Conservation (phyloP, 768 basidiomycete species). For the Candolleomyces eurysporus region DNA sequence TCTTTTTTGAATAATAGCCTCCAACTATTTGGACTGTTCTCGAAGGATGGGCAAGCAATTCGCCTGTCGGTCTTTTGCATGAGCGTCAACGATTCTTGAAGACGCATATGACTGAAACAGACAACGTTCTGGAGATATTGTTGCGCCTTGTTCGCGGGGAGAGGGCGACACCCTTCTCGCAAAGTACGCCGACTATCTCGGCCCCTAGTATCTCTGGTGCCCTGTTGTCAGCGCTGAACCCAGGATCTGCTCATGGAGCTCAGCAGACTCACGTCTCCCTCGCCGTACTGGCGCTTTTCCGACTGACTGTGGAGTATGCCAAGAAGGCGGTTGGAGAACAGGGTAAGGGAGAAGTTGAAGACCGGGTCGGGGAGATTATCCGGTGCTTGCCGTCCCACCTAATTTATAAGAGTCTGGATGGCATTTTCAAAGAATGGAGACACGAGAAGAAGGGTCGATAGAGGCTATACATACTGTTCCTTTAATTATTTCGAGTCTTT, state of each 20-base stretch:
- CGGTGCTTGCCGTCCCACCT: slow-evolving; percentile 83
- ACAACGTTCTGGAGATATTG: slow-evolving; percentile 91
- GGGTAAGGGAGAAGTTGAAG: slow-evolving; percentile 71
- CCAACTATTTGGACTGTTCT: slow-evolving; percentile 91
- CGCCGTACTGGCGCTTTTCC: slow-evolving; percentile 88
- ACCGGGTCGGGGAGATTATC: slow-evolving; percentile 84
- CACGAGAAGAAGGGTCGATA: slow-evolving; percentile 73
- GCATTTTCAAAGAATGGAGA: slow-evolving; percentile 92
- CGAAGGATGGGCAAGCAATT: slow-evolving; percentile 87
- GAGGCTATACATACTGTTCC: not conserved
- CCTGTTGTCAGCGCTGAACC: slow-evolving; percentile 64
- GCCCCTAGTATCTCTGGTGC: slow-evolving; percentile 66
- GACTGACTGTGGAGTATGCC: slow-evolving; percentile 81
- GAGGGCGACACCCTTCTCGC: slow-evolving; percentile 70
- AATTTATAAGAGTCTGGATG: slow-evolving; percentile 89
- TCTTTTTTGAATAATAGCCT: slow-evolving; percentile 46
- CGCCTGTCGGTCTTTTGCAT: slow-evolving; percentile 66
- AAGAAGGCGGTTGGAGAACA: slow-evolving; percentile 58
- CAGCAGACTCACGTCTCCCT: slow-evolving; percentile 95
- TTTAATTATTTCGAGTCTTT: not conserved
- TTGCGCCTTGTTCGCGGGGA: slow-evolving; percentile 90
- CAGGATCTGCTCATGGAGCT: slow-evolving; percentile 75
- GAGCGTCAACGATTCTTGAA: slow-evolving; percentile 88
- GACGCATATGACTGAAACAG: slow-evolving; percentile 81
- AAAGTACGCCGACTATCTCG: slow-evolving; percentile 58